Base-by-base conservation (phyloP, 352 stramenopile genomes). In the Pythium volutum region DNA sequence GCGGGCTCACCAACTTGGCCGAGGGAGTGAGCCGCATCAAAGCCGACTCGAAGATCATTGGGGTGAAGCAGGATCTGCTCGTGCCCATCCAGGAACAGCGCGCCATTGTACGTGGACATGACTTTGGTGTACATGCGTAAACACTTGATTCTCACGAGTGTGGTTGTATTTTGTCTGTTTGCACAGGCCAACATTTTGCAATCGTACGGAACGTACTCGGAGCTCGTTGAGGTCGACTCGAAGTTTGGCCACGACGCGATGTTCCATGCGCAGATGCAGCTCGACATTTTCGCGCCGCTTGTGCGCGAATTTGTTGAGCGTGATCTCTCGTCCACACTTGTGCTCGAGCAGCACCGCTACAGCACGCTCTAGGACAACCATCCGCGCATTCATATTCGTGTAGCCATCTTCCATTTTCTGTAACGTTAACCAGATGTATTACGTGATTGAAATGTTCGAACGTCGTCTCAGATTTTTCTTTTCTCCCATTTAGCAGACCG, bases 181-280 rank as follows among this genome's bases (percentile, higher is more conserved):
- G 9, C 15, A 16, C 55, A 80, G 34, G 78, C 89, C 15, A 77
- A 88, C 66, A 92, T 94, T 39, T 59, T 94, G 16, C 78, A 93
- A 66, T 92, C 75, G 51, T 96, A 82, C 62, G 84, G 76, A 64
- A 71, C 67, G 58, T 71, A 86, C 46, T 77, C 76, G 46, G 66
- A 77, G 48, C 73, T 96, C 3, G 73, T 91, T 12, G 75, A 91
- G 33, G 73, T 96, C 38, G 74, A 93, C 69, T 94, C 80, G 12
- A 93, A 89, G 59, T 96, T 89, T 42, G 88, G 88, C 29, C 88
- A 96, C 65, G 88, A 96, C 61, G 65, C 88, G 47, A 95, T 96
- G 83, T 93, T 96, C 70, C 79, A 91, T 57, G 63, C 57, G 1
- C 82, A 90, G 61, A 89, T 92, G 79, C 79, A 95, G 63, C 69